Base-by-base conservation (phyloP, 2,329 filamentous ascomycete genomes). In the Penicillium digitatum region DNA sequence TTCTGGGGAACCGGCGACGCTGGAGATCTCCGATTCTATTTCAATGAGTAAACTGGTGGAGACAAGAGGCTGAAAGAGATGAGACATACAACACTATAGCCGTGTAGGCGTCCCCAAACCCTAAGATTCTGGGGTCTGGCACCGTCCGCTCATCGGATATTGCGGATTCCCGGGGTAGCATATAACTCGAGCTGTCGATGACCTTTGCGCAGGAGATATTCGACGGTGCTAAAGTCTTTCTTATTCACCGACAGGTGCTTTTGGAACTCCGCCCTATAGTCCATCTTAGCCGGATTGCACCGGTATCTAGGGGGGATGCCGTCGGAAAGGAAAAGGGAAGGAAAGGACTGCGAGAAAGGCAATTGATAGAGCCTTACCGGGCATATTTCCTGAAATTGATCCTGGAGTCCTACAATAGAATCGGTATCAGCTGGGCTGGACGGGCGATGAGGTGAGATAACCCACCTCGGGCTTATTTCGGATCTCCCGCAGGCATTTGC, bases 201-300 rank as follows among this genome's bases (percentile, higher is more conserved):
- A 22, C 92, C 92, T 71, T 90, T 93, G 57, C 92, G 83, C 48
- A 96, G 70, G 32, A 95, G 77, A 71, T 90, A 94, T 72, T 96
- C 92, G 54, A 96, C 87, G 6, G 90, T 87, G 16, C 81, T 79
- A 73, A 96, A 96, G 68, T 96, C 90, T 64, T 89, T 90, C 74
- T 90, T 94, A 72, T 88, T 86, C 52, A 95, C 72, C 9, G 72
- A 69, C 12, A 84, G 69, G 67, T 89, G 81, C 69, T 87, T 88
- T 37, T 85, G 78, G 68, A 99, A 97, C 69, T 96, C 90, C 27
- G 78, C 72, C 62, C 89, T 92, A 35, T 31, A 34, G 51, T 58
- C 56, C 48, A 43, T 52, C 51, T 51, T 43, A 61, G 59, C 58
- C 56, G 52, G 56, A 53, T 42, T 59, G 47, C 31, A 54, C 56